phyloP scores from a whole-genome alignment of 768 basidiomycete genomes.

The Calocybe cyanea region DNA sequence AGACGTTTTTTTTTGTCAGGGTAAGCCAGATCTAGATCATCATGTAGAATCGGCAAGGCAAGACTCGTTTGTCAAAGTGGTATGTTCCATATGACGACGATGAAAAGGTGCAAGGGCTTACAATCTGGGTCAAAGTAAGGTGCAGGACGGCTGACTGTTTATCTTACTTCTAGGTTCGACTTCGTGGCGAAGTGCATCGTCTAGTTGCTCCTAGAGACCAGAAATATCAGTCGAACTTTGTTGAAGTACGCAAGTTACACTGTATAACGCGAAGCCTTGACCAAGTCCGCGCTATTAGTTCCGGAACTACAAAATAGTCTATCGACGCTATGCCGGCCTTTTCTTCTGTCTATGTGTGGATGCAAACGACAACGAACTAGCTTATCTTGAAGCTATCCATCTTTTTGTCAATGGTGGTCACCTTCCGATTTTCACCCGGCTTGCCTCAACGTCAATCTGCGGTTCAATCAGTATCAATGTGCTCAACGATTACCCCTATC shows the following conservation, averaged over 20 bases:
- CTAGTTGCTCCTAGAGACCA: conserved; percentile 95
- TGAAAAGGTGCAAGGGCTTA: conserved; percentile 85
- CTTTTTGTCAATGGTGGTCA: conserved; percentile 69
- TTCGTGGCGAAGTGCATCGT: conserved; percentile 95
- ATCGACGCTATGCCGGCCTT: conserved; percentile 93
- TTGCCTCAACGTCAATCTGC: neutral
- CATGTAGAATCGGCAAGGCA: conserved; percentile 91
- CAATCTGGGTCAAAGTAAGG: neutral
- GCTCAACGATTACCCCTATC: neutral
- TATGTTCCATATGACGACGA: conserved; percentile 99
- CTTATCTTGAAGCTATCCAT: conserved; percentile 96
- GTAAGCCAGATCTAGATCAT: too few relatives aligned
- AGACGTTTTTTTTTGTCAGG: neutral
- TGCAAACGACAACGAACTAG: conserved; percentile 96
- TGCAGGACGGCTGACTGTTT: conserved; percentile 1
- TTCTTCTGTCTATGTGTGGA: conserved; percentile 99
- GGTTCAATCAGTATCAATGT: neutral
- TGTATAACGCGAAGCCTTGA: neutral
- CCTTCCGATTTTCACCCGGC: conserved; percentile 5
- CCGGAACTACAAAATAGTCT: conserved; percentile 96
- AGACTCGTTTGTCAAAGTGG: conserved; percentile 97
- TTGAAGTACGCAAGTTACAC: conserved; percentile 64
- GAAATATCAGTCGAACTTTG: conserved; percentile 99
- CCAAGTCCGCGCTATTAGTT: conserved; percentile 50
- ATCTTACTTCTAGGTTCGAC: conserved; percentile 60